Evolutionary conservation across 768 basidiomycete species (phyloP), one percentile per base, ranked within the genome.

Genomic region (Brasilioporus rufonigricans): DNA sequence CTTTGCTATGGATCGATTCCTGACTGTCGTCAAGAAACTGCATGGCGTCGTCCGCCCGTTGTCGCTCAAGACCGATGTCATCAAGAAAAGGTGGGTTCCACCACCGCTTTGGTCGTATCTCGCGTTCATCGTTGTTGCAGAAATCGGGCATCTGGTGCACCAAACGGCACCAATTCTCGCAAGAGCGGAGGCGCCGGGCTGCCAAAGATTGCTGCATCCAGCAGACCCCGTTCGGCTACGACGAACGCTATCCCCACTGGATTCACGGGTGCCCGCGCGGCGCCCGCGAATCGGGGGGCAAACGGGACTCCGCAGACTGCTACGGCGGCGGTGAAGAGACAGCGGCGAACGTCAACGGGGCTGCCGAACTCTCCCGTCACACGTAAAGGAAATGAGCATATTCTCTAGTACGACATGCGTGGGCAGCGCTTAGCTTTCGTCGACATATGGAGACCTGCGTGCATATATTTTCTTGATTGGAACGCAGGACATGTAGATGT

Each of bases 61-160:
- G 59, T 95, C 93, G 36, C 80, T 98, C 57, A 97, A 97, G 80
- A 98, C 95, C 40, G 93, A 98, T 69, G 89, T 95, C 44, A 97
- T 96, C 74, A 97, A 98, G 85, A 98, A 97, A 77, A 79, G 91
- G 91, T 91, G 63, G 23, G 75, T 23, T 48, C 55, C 36, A 27
- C 55, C 36, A 27, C 46, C 33, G 14, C 50, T 39, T 53, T 27
- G 23, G 32, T 13, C 29, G 27, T 40, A 19, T 35, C n/a, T 24
- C n/a, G 14, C 55, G 32, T 39, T 49, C 33, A 52, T 50, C 48
- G n/a, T 49, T 0, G 23, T 5, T 14, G 51, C 31, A 92, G 90
- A 66, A 92, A 92, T 70, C 86, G 90, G 40, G 87, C 90, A 35
- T 89, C 89, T 50, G 90, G 89, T 31, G 75, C 87, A 31, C 84